phyloP scores from a whole-genome alignment of 345 rosid species.

The Zanthoxylum bungeanum region DNA sequence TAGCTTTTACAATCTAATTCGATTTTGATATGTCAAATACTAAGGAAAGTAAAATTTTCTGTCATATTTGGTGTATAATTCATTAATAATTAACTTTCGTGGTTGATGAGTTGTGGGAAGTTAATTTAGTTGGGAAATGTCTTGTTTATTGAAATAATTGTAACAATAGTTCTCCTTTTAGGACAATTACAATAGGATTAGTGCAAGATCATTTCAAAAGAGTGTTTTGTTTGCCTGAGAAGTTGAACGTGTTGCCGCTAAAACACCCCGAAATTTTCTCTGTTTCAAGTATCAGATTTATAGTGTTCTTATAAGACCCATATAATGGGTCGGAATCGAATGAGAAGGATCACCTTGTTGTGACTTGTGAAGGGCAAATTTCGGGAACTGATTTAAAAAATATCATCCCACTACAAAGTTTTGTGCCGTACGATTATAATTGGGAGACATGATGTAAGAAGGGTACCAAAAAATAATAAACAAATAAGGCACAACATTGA shows the following conservation, averaged over 20 bases:
- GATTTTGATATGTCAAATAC: conserved; percentile 24
- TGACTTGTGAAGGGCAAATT: conserved; percentile 80
- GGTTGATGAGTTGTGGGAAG: conserved; percentile 16
- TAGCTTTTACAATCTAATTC: conserved; percentile 19
- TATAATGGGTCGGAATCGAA: conserved; percentile 70
- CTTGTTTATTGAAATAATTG: conserved; percentile 14
- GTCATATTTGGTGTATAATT: conserved; percentile 22
- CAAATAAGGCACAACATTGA: no score
- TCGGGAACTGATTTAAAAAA: no score
- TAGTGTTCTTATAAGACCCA: conserved; percentile 85
- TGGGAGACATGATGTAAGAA: no score
- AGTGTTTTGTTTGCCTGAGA: conserved; percentile 74
- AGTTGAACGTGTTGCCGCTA: conserved; percentile 64
- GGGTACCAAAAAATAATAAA: no score
- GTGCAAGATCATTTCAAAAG: conserved; percentile 76
- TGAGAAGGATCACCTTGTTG: conserved; percentile 71
- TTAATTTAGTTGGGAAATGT: conserved; percentile 11
- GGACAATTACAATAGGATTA: no score
- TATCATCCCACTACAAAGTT: no score
- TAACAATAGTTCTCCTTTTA: conserved; percentile 23
- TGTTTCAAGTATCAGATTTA: conserved; percentile 75
- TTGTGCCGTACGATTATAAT: no score
- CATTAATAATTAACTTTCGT: conserved; percentile 21
- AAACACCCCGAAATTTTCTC: conserved; percentile 84
- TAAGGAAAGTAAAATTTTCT: conserved; percentile 5